Base-by-base conservation (phyloP, 2,329 filamentous ascomycete genomes). In the Venturia pyrina region DNA sequence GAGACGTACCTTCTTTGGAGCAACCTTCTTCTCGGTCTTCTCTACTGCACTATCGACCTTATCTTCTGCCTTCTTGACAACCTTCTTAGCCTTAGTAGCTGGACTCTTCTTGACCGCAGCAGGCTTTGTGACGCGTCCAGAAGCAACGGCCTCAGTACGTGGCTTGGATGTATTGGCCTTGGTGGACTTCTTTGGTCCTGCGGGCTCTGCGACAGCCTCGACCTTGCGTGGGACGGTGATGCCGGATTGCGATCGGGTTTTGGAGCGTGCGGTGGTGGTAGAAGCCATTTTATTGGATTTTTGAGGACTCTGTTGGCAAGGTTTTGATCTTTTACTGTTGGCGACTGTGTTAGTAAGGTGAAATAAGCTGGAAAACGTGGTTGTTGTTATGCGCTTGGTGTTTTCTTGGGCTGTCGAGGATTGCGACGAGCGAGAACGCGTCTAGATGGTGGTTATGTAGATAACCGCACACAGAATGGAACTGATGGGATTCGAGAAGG, bases 1-100 rank as follows among this genome's bases (percentile, higher is more conserved):
- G 13, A 53, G 17, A 50, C 44, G 34, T 50, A 48, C 62, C 44
- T 64, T 64, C 44, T 50, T 56, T 19, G 43, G 40, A 24, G 60
- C 60, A 28, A 40, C 43, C 43, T 34, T 64, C 43, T 44, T 53
- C 48, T 64, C 43, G 11, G n/a, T 28, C 62, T 53, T 64, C 44
- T 64, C 44, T 21, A 21, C 62, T 17, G 24, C 62, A 50, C 46
- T 44, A 11, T 64, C 37, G 32, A 64, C 62, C 62, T 64, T 64
- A 21, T 64, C 62, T 11, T 43, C 62, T n/a, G 15, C 48, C 43
- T 64, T 64, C 62, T 64, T 64, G n/a, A 41, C 62, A 24, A 62
- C 40, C 41, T 64, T 46, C 40, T 43, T 46, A 43, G 24, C 48
- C 62, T 64, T 64, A 43, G 40, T 28, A 28, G n/a, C 62, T 21